These are phyloP conservation scores for Coemansia sp. DNA, from an alignment of 192 early-diverging fungal species.

Conservation along the genomic window DNA sequence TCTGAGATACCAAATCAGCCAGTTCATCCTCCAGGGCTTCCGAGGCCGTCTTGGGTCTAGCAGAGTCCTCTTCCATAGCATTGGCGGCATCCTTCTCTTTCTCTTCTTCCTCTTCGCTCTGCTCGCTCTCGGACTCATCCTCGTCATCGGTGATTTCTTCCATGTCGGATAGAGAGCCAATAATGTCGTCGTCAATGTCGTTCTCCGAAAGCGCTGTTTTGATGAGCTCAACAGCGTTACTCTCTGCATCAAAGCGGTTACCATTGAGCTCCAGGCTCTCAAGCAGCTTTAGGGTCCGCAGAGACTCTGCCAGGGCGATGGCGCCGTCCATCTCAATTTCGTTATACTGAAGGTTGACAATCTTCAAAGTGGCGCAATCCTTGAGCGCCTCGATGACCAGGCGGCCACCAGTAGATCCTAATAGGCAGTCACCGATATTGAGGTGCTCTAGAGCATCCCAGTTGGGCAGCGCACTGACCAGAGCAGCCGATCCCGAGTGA, in stretches of 20 bases:
- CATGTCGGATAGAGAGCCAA: constrained; percentile 97
- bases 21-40: constrained; percentile 35
- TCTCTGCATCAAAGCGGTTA: constrained; percentile 84
- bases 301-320: constrained; percentile 62
- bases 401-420: constrained; percentile 70
- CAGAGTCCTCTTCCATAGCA: constrained; percentile 6
- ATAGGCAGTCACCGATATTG: constrained; percentile 89
- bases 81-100: constrained; percentile 7
- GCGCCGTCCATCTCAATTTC: constrained; percentile 81
- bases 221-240: constrained; percentile 71
- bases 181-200: constrained; percentile 68
- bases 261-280: constrained; percentile 83
- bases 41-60: constrained; percentile 29
- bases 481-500: constrained; percentile 68
- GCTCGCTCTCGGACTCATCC: constrained; percentile 57
- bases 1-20: constrained; percentile 44
- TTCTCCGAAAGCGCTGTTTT: constrained; percentile 65
- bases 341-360: constrained; percentile 78
- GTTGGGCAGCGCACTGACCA: constrained; percentile 69
- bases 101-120: constrained; percentile 44
- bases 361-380: constrained; percentile 55
- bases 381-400: constrained; percentile 67
- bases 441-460: constrained; percentile 80
- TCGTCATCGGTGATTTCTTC: constrained; percentile 70
- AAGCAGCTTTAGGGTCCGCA: constrained; percentile 65